Base-by-base conservation (phyloP, 2,329 filamentous ascomycete species). In the Paraphaeosphaeria minitans region DNA sequence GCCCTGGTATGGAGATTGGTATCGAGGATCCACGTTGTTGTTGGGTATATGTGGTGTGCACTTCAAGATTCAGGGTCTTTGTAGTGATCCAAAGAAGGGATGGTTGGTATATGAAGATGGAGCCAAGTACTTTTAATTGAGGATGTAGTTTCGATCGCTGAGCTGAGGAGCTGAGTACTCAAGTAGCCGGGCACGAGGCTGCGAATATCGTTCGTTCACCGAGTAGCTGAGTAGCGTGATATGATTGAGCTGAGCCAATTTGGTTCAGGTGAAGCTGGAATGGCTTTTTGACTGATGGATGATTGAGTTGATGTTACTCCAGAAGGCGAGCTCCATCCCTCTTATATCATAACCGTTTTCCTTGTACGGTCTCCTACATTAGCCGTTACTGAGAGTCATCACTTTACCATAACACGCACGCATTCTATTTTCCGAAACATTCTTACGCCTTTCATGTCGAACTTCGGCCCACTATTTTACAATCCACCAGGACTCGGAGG, bases 361-460 rank as follows among this genome's bases (percentile, higher is more conserved):
- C 19, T 31, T 21, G 29, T 37, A 33, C 4, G 19, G 14, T 37
- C 52, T 24, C 47, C 41, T 59, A 55, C 31, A 52, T 52, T 41
- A 41, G 57, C 41, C 9, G 16, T 31, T 5, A 21, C 27, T 6
- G 8, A 42, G 46, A 53, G 48, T 50, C 41, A 47, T 50, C 14
- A 31, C 37, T 6, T 27, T 14, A 42, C 14, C 24, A 46, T 43
- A 47, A 56, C 31, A 24, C 14, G 27, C 39, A 35, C 56, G 46
- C 48, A 24, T 47, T 41, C 29, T 29, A 39, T 53, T 48, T 35
- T 45, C 31, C 41, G 27, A 47, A n/a, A 29, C 54, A 29, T 35
- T 24, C 14, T 27, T 27, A 51, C 57, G 57, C 57, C 53, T 59
- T 59, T 48, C 57, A 56, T 59, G 57, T 59, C 57, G 51, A 59